Evolutionary conservation across 2,329 filamentous ascomycete species (phyloP).

Genomic region (Ilyonectria mors-panacis): DNA sequence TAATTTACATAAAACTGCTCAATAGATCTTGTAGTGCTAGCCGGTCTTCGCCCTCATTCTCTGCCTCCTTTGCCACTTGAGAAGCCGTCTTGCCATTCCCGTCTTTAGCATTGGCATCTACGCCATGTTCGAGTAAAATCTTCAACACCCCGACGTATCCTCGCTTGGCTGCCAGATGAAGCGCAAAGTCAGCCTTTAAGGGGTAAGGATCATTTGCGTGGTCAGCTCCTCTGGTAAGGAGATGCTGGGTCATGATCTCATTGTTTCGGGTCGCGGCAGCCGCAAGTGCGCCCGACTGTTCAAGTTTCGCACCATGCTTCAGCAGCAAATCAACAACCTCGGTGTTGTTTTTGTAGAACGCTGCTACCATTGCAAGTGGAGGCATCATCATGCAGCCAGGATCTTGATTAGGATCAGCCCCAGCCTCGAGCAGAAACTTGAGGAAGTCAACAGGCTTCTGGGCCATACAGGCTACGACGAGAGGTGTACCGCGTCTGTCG

Average conservation of each 20-base stretch:
- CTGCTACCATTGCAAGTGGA: slow-evolving; percentile 10
- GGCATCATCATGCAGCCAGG: neutral
- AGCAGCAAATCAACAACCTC: neutral
- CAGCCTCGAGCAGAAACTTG: slow-evolving; percentile 26
- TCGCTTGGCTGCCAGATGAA: slow-evolving; percentile 6
- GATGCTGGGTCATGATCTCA: neutral
- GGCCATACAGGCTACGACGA: slow-evolving; percentile 32
- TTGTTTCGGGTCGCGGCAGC: neutral
- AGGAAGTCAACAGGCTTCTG: slow-evolving; percentile 22
- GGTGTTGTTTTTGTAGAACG: neutral
- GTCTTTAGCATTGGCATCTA: neutral
- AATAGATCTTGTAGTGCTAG: no score
- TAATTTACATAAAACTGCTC: no score
- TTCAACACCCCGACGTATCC: neutral
- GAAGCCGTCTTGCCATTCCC: neutral
- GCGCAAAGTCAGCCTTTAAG: neutral
- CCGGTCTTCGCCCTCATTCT: neutral
- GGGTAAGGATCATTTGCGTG: neutral
- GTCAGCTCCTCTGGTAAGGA: neutral
- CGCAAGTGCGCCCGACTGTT: slow-evolving; percentile 7
- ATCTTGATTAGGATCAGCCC: slow-evolving; percentile 35
- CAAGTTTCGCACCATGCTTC: slow-evolving; percentile 5
- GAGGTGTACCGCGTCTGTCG: slow-evolving; percentile 27
- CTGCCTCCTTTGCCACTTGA: neutral
- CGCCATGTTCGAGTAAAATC: slow-evolving; percentile 8